Evolutionary conservation across 345 rosid species (phyloP), one percentile per base, ranked within the genome.

Genomic region (Salix arbutifolia): DNA sequence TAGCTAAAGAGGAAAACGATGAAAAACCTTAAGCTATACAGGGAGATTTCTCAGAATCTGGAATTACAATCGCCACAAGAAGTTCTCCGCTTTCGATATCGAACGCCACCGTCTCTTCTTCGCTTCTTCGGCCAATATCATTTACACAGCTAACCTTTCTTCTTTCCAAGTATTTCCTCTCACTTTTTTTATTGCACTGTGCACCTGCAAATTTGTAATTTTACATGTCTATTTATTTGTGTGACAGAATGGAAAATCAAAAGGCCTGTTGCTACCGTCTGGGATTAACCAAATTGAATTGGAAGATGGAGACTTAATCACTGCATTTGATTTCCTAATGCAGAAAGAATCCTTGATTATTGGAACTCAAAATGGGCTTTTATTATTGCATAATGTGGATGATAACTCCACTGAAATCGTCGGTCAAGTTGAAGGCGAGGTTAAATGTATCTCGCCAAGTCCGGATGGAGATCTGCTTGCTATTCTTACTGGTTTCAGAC

Each of bases 321-420:
- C 92, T 16, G 83, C 97, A 19, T 96, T 90, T 65, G 97, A 93
- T 81, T 96, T 90, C 82, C 86, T 96, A 0, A 86, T 93, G 88
- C 97, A 96, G 92, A 92, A 92, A 85, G 98, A 96, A 82, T 90
- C 97, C n/a, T 62, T 96, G 50, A 75, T 92, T 33, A 46, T 93
- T 66, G 99, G 99, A 46, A 92, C 99, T 50, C 79, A 87, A 70
- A 73, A 73, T 78, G 99, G 99, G 23, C 87, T 85, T 76, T 78
- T 96, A 26, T 72, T 90, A 75, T 80, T 91, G 74, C 91, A 91
- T 82, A 79, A 67, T 35, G 90, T 89, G 75, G 98, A 93, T 65
- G 81, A 79, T 44, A 82, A 87, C 82, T 86, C 82, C 46, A 84
- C 89, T 1, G 98, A 92, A 77, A 81, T 89, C 73, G 98, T 96